phyloP scores from a whole-genome alignment of 1,139 yeast species.

The Suhomyces bolitotheri region DNA sequence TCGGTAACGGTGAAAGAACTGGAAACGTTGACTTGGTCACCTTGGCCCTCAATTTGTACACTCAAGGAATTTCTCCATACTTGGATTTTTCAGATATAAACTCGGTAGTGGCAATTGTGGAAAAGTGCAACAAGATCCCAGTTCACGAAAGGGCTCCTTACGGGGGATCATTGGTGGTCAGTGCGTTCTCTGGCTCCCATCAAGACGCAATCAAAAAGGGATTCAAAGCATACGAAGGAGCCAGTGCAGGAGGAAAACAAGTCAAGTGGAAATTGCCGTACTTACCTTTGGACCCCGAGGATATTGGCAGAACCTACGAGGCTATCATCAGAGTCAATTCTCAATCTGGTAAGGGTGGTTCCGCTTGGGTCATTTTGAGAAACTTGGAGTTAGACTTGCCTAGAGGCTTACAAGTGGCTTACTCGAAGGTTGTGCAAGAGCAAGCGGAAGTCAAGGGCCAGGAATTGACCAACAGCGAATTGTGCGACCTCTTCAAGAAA shows the following conservation, averaged over 20 bases:
- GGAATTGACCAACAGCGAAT: slow-evolving; percentile 78
- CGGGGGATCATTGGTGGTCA: slow-evolving; percentile 94
- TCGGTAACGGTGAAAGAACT: slow-evolving; percentile 98
- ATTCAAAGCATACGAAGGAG: slow-evolving; percentile 58
- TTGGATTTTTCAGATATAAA: slow-evolving; percentile 85
- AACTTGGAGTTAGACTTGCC: slow-evolving; percentile 90
- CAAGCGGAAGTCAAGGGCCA: slow-evolving; percentile 83
- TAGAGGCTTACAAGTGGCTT: slow-evolving; percentile 85
- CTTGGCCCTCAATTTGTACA: slow-evolving; percentile 86
- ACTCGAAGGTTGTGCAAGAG: slow-evolving; percentile 78
- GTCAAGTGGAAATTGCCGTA: slow-evolving; percentile 84
- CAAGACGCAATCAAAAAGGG: slow-evolving; percentile 99
- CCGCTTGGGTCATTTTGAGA: slow-evolving; percentile 93
- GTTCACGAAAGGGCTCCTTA: slow-evolving; percentile 93
- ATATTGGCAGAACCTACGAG: slow-evolving; percentile 94
- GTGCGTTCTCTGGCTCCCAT: slow-evolving; percentile 96
- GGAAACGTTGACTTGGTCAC: slow-evolving; percentile 97
- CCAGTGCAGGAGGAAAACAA: slow-evolving; percentile 32
- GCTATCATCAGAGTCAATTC: slow-evolving; percentile 98
- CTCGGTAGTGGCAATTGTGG: slow-evolving; percentile 81
- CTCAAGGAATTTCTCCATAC: slow-evolving; percentile 87
- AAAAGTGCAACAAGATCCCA: slow-evolving; percentile 92
- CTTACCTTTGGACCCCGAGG: slow-evolving; percentile 93
- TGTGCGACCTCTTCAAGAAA: slow-evolving; percentile 69
- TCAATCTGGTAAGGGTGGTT: slow-evolving; percentile 98